Percentiles rank a stretch among this genome's conserved stretches.
phyloP scores from a whole-genome alignment of 1,284 basidiomycete species.

The Austropuccinia psidii region DNA sequence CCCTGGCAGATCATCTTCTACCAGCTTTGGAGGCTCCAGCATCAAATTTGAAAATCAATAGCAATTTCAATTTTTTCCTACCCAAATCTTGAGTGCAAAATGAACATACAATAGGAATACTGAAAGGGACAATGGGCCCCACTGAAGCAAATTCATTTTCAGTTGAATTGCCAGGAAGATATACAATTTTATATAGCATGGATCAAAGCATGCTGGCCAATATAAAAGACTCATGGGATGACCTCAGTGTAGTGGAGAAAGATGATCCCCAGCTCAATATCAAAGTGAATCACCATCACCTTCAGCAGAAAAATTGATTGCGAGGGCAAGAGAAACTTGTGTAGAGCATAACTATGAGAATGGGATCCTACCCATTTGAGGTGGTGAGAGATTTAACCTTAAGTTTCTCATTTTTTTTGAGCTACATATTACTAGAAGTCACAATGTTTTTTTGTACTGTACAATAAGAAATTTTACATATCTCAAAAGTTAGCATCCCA shows the following conservation, averaged over 20 bases:
- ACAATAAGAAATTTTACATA: too few species aligned
- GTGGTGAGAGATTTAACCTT: too few species aligned
- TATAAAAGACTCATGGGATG: neutral
- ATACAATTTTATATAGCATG: slow-evolving; percentile 5
- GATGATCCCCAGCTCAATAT: neutral
- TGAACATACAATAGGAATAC: neutral
- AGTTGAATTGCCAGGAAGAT: neutral
- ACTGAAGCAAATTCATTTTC: neutral
- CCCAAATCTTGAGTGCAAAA: neutral
- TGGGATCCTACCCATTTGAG: neutral
- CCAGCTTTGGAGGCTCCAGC: neutral
- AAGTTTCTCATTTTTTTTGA: too few species aligned
- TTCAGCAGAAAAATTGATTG: too few species aligned
- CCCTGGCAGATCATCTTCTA: neutral
- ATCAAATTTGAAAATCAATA: neutral
- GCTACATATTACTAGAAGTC: too few species aligned
- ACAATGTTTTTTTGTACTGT: too few species aligned
- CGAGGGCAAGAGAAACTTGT: neutral
- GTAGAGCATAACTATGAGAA: neutral
- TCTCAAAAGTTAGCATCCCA: too few species aligned
- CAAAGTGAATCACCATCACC: neutral
- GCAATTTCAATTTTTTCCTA: neutral
- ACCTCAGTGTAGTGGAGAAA: neutral
- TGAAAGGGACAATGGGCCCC: slow-evolving; percentile 9
- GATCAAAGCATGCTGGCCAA: slow-evolving; percentile 7